Base-by-base conservation (phyloP, 495 filamentous ascomycete species). In the Aspergillus affinis region DNA sequence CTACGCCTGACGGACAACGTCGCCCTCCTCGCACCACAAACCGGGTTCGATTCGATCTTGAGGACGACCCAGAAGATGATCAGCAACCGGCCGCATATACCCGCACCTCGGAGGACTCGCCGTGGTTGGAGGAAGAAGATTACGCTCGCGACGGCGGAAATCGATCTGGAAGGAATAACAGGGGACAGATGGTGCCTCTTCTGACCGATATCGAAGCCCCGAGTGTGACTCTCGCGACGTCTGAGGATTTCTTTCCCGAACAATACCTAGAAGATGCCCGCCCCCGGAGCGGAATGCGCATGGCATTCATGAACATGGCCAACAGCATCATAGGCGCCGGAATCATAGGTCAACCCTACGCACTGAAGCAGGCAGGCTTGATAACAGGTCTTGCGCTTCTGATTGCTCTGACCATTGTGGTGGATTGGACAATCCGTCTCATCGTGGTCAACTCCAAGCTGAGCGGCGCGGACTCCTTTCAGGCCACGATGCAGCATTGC, bases 301-400 rank as follows among this genome's bases (percentile, higher is more conserved):
- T 83, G 75, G 83, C 86, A 6, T 98, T 98, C 63, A 96, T 97
- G 91, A 98, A 98, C 73, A 98, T 98, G 94, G 92, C 93, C 48
- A 98, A 98, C 72, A 92, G 88, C 62, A 98, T 98, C 65, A 98
- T 98, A 30, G 94, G 94, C 12, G 94, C 94, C 4, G 94, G 94
- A 1, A 98, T 98, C 65, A 98, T 98, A 69, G 94, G 91, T 2
- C 95, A 98, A 72, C 92, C 94, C 9, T 98, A 98, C 75, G 94
- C 94, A 8, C 88, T 98, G 65, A 84, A 86, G 26, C 91, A 98
- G 69, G 93, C 94, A 15, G 94, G 94, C 3, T 80, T 98, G 65
- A 62, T 87, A 1, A 88, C 88, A 51, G 95, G 95, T 0, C 79
- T 93, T 32, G 58, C 93, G 36, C 81, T 98, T 32, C 78, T 98